phyloP scores from a whole-genome alignment of 179 eudicot genomes.

The Beta macrorhiza region DNA sequence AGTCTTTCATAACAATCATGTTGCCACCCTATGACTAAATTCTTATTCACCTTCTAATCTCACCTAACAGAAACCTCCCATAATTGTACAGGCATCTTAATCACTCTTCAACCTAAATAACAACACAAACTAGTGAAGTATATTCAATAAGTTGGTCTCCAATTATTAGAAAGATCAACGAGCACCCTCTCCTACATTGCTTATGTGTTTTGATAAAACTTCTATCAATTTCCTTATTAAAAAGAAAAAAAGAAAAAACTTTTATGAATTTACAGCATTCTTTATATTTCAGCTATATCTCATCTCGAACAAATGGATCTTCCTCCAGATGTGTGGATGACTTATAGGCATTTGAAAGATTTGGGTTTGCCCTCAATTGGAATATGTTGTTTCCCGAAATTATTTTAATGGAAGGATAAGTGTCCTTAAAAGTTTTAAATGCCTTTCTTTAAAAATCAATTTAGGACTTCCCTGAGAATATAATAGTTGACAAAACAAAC shows the following conservation, averaged over 20 bases:
- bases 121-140: not conserved
- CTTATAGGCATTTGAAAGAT: not conserved
- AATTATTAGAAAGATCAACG: not conserved
- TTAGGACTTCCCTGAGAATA: not conserved
- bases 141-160: not conserved
- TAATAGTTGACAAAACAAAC: not conserved
- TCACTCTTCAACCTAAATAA: not conserved
- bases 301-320: not conserved
- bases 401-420: not conserved
- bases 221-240: not conserved
- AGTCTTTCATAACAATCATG: not conserved
- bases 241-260: no score
- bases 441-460: not conserved
- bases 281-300: not conserved
- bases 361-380: not conserved
- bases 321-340: not conserved
- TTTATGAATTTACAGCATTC: not conserved
- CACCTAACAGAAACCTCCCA: not conserved
- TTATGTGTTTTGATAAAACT: not conserved
- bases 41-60: not conserved
- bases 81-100: not conserved
- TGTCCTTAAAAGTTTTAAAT: slow-evolving; percentile 1
- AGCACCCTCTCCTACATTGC: not conserved
- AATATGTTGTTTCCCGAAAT: not conserved
- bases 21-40: not conserved